Percentiles rank a stretch among this genome's conserved stretches.
These are phyloP conservation scores for Scedosporium aurantiacum DNA, from an alignment of 2,329 filamentous ascomycete species.

Conservation along the genomic window DNA sequence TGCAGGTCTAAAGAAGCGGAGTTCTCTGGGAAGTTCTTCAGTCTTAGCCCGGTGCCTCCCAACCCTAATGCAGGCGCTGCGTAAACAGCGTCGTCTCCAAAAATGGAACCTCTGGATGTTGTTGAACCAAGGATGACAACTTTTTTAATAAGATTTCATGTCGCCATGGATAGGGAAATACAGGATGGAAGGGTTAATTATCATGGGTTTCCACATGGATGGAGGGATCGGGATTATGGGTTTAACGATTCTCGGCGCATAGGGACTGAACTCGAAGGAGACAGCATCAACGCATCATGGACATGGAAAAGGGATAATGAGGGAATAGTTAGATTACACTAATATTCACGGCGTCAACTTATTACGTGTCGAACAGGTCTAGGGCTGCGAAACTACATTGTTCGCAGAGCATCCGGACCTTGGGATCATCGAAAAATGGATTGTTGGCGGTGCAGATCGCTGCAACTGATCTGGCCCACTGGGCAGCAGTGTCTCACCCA, in stretches of 20 bases:
- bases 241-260: background rate
- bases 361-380: background rate
- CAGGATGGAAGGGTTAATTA: no score
- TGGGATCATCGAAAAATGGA: background rate
- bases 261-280: background rate
- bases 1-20: constrained; percentile 8
- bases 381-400: background rate
- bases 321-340: background rate
- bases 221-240: background rate
- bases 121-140: background rate
- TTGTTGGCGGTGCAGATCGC: background rate
- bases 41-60: background rate
- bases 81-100: background rate
- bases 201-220: no score
- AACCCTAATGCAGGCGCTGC: background rate
- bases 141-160: no score
- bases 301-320: background rate
- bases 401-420: background rate
- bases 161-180: no score
- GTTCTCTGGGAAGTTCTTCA: constrained; percentile 6
- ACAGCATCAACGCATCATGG: background rate
- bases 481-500: background rate
- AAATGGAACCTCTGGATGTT: background rate
- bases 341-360: background rate
- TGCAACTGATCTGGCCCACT: constrained; percentile 9